Evolutionary conservation across 306 rosid species (phyloP).

Genomic region (Glycyrrhiza uralensis): DNA sequence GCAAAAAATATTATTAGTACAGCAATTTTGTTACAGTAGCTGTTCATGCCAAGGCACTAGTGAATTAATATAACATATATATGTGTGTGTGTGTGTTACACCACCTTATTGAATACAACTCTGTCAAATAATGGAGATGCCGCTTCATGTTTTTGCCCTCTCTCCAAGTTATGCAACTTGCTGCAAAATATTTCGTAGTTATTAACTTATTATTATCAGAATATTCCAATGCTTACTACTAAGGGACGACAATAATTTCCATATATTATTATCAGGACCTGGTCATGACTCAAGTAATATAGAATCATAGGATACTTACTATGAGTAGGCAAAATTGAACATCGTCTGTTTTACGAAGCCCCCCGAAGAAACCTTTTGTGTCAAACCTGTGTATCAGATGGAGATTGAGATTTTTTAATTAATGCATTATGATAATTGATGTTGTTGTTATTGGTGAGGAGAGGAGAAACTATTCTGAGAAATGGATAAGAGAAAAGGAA

Average conservation of each 20-base stretch:
- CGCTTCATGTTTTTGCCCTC: conserved; percentile 43
- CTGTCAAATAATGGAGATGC: conserved; percentile 79
- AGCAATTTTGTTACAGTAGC: not conserved
- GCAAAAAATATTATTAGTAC: conserved; percentile 20
- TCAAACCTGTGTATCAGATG: conserved; percentile 56
- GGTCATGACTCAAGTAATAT: not conserved
- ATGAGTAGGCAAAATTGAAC: conserved; percentile 76
- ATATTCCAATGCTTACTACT: not conserved
- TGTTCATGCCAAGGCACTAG: not conserved
- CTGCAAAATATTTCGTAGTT: conserved; percentile 39
- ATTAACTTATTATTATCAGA: not conserved
- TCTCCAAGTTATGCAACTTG: conserved; percentile 58
- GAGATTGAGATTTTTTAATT: conserved; percentile 4
- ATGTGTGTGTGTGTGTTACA: too few species aligned
- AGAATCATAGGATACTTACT: conserved; percentile 49
- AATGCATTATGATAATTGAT: not conserved
- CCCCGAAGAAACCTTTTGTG: conserved; percentile 63
- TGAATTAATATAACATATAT: not conserved
- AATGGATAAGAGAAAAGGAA: not conserved
- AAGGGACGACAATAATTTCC: not conserved
- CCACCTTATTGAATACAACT: conserved; percentile 78
- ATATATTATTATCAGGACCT: not conserved
- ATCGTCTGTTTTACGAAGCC: conserved; percentile 57
- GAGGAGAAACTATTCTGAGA: not conserved
- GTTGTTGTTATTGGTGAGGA: not conserved